Conservation (phyloP, 202 grass and related monocot species). For the Saccharum hybrid region DNA sequence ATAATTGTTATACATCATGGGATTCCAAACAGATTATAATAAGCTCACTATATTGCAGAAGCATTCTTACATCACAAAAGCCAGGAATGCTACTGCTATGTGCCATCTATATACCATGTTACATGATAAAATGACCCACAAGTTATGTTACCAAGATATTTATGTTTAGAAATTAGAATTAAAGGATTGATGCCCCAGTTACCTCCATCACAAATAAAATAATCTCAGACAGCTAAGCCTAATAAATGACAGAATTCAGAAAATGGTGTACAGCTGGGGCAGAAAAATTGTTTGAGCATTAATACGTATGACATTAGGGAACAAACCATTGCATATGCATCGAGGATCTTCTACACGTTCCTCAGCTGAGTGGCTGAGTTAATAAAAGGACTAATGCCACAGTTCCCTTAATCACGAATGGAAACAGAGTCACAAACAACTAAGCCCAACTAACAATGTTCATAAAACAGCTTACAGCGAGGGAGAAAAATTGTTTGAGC, state of each 20-base stretch:
- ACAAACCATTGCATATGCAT: not conserved
- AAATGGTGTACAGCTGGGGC: not conserved
- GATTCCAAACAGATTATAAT: slow-evolving; percentile 2
- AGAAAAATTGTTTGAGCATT: not conserved
- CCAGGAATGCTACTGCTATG: not conserved
- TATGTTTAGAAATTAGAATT: not conserved
- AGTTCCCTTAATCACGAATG: not conserved
- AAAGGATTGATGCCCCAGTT: not conserved
- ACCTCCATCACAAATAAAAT: not conserved
- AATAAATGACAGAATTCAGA: not conserved
- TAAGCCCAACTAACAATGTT: not conserved
- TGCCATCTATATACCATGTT: not conserved
- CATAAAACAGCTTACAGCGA: not conserved
- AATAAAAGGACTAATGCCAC: not conserved
- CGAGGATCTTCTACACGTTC: not conserved
- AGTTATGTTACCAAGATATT: not conserved
- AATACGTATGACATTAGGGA: not conserved
- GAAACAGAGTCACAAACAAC: not conserved
- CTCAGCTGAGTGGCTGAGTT: not conserved
- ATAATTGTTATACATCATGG: not conserved
- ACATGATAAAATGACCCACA: not conserved
- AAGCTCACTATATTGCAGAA: not conserved
- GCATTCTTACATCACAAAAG: not conserved
- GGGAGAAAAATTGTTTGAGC: not conserved
- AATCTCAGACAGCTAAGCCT: not conserved